These are phyloP conservation scores for Westerdykella aurantiaca DNA, from an alignment of 2,329 filamentous ascomycete species.

Conservation along the genomic window DNA sequence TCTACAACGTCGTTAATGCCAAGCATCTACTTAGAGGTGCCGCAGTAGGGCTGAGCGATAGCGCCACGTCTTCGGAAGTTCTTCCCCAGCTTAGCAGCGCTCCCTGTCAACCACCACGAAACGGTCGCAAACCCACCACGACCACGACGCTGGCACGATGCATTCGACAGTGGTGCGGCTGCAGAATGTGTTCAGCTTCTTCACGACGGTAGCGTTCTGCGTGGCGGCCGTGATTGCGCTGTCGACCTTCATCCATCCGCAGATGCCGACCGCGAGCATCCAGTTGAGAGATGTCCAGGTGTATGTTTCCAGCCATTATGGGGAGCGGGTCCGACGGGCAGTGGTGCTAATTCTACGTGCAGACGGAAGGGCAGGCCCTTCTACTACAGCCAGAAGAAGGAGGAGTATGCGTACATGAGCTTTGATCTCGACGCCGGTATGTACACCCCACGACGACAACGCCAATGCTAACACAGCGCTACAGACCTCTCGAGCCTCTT, in stretches of 20 bases:
- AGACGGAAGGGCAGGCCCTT: constrained; percentile 88
- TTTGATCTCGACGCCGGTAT: constrained; percentile 80
- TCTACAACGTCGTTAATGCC: background rate
- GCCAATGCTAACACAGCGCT: background rate
- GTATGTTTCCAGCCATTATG: constrained; percentile 44
- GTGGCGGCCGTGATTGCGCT: constrained; percentile 74
- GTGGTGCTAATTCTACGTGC: constrained; percentile 7
- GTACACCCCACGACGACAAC: background rate
- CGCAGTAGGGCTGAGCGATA: constrained; percentile 17
- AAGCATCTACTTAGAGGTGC: background rate
- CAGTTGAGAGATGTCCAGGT: constrained; percentile 75
- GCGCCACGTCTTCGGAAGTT: constrained; percentile 9
- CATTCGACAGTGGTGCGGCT: constrained; percentile 77
- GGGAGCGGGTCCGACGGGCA: background rate
- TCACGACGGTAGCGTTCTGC: constrained; percentile 85
- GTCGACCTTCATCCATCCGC: constrained; percentile 66
- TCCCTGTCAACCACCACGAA: background rate
- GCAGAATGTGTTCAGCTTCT: constrained; percentile 96
- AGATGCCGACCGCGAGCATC: constrained; percentile 61
- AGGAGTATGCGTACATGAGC: constrained; percentile 91
- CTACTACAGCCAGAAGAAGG: constrained; percentile 87
- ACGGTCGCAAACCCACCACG: background rate
- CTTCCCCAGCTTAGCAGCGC: constrained; percentile 9
- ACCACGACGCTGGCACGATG: constrained; percentile 50
- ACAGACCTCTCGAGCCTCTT: constrained; percentile 82